Evolutionary conservation across 345 rosid genomes (phyloP).

Genomic region (Rhodamnia rubescens): DNA sequence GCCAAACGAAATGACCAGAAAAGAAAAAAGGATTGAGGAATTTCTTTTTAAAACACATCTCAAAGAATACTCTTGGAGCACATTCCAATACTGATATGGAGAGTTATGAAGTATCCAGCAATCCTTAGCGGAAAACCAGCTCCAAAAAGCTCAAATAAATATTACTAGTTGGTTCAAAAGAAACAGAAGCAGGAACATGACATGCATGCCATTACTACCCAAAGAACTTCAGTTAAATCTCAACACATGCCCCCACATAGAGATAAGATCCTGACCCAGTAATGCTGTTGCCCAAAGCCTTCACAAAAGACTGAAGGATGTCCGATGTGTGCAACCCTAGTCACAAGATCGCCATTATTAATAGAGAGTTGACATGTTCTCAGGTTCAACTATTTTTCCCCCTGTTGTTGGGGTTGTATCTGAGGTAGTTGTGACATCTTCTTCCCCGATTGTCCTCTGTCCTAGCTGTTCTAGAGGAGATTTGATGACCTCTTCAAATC

Average conservation of each 20-base stretch:
- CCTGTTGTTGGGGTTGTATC: too few species aligned
- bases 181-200: neutral
- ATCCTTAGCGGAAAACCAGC: neutral
- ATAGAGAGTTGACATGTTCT: constrained; percentile 28
- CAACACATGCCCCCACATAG: constrained; percentile 72
- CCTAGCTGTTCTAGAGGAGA: too few species aligned
- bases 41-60: neutral
- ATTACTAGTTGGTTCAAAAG: neutral
- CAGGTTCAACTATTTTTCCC: constrained; percentile 32
- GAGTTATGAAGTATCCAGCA: neutral
- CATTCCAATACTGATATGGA: neutral
- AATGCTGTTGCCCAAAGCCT: constrained; percentile 56
- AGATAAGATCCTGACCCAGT: constrained; percentile 49
- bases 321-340: constrained; percentile 48
- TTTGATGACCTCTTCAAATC: too few species aligned
- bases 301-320: constrained; percentile 55
- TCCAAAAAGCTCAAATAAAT: neutral
- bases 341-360: constrained; percentile 63
- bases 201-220: neutral
- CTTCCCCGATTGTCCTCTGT: too few species aligned
- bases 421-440: too few species aligned
- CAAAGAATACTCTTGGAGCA: neutral
- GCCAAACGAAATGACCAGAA: neutral
- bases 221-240: neutral
- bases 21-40: neutral